phyloP scores from a whole-genome alignment of 345 rosid genomes.

The Heritiera fomes region DNA sequence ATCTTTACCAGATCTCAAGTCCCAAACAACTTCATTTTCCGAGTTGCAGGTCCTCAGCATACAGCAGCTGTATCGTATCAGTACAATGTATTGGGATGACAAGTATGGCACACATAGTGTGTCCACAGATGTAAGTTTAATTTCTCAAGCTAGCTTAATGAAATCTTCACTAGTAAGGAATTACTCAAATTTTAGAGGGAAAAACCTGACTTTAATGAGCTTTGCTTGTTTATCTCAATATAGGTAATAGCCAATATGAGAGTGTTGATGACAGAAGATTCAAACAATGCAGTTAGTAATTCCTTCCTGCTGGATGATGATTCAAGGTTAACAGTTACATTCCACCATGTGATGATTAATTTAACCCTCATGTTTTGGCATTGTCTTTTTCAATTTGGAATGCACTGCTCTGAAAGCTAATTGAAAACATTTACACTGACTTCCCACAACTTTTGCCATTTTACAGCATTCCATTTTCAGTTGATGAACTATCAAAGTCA shows the following conservation, averaged over 20 bases:
- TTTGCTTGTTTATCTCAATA: not conserved
- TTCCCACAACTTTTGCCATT: not conserved
- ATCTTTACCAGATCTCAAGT: constrained; percentile 7
- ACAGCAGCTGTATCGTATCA: constrained; percentile 85
- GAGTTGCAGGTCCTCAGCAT: constrained; percentile 74
- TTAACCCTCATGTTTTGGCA: not conserved
- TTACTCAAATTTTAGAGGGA: constrained; percentile 22
- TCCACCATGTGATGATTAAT: constrained; percentile 12
- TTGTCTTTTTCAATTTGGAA: not conserved
- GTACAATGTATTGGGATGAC: constrained; percentile 98
- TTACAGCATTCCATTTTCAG: constrained; percentile 93
- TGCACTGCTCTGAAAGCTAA: not conserved
- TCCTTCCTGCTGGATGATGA: constrained; percentile 94
- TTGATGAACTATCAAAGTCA: constrained; percentile 88
- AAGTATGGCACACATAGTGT: constrained; percentile 93
- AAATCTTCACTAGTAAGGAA: not conserved
- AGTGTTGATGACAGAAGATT: constrained; percentile 93
- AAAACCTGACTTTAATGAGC: not conserved
- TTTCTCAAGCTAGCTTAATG: constrained; percentile 23
- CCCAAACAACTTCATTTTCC: constrained; percentile 3
- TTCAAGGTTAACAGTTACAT: constrained; percentile 51
- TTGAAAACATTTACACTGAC: constrained; percentile 21
- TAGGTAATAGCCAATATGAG: constrained; percentile 89
- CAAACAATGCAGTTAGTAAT: constrained; percentile 85
- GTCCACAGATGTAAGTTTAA: constrained; percentile 73